Conservation (phyloP, 345 rosid genomes). For the Hypericum perforatum region DNA sequence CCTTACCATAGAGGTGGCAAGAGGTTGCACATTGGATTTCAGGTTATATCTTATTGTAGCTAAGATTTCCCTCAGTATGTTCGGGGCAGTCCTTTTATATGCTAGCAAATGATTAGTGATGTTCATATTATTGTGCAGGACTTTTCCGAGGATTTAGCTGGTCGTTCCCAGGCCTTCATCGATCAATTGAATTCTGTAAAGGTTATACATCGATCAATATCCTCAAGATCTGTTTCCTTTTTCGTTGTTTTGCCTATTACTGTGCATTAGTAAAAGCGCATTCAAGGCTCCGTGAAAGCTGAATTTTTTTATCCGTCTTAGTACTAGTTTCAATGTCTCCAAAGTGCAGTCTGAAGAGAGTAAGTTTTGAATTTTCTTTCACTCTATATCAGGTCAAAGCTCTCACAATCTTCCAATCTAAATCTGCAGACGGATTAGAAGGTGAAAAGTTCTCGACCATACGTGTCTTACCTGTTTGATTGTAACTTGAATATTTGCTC, state of each 20-base stretch:
- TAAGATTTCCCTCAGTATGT: too few species aligned
- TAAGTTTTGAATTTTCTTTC: neutral
- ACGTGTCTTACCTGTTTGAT: neutral
- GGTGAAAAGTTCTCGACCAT: conserved; percentile 27
- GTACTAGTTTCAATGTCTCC: too few species aligned
- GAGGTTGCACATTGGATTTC: conserved; percentile 90
- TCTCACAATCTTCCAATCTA: conserved; percentile 79
- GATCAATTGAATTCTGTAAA: conserved; percentile 43
- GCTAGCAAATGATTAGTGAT: neutral
- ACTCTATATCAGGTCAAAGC: conserved; percentile 46
- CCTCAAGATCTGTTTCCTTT: neutral
- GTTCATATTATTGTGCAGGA: conserved; percentile 35
- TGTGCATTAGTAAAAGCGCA: too few species aligned
- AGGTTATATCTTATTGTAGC: conserved; percentile 28
- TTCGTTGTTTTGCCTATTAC: too few species aligned
- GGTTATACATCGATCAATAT: conserved; percentile 25
- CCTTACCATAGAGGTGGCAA: conserved; percentile 97
- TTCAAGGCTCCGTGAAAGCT: too few species aligned
- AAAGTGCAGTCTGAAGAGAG: too few species aligned
- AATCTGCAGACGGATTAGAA: conserved; percentile 35
- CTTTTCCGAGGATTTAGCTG: conserved; percentile 66
- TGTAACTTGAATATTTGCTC: neutral
- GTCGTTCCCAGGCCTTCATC: conserved; percentile 60
- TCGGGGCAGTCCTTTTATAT: too few species aligned
- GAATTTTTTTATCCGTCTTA: too few species aligned